Percentiles rank a stretch among this genome's conserved stretches.
These are phyloP conservation scores for Sporobolomyces phaffii DNA, from an alignment of 768 basidiomycete genomes.

Conservation along the genomic window DNA sequence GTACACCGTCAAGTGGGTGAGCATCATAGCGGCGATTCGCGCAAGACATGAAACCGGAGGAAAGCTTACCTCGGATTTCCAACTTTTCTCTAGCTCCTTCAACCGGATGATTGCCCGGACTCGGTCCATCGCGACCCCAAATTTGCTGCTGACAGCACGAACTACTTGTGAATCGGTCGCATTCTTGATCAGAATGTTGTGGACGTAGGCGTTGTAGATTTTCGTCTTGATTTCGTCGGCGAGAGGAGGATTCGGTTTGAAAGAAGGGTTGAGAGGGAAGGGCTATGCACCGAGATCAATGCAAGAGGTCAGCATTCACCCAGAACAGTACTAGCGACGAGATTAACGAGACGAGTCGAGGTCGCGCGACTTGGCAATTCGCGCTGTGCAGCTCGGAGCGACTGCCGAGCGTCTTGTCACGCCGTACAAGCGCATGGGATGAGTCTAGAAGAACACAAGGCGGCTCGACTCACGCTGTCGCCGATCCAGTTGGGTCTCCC, in stretches of 20 bases:
- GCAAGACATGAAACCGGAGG: constrained; percentile 2
- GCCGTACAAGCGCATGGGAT: too few species aligned
- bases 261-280: constrained; percentile 77
- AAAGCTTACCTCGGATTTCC: constrained; percentile 52
- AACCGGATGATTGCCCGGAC: constrained; percentile 75
- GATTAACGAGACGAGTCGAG: too few species aligned
- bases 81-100: constrained; percentile 67
- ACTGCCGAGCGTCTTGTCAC: background rate
- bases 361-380: background rate
- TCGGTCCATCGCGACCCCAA: constrained; percentile 67
- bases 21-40: constrained; percentile 56
- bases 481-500: constrained; percentile 39
- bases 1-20: too few species aligned
- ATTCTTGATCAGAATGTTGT: constrained; percentile 50
- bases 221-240: constrained; percentile 57
- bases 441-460: too few species aligned
- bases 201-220: constrained; percentile 61
- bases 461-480: constrained; percentile 35
- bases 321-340: too few species aligned
- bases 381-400: too few species aligned
- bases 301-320: too few species aligned
- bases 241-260: constrained; percentile 70
- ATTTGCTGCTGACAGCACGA: constrained; percentile 45
- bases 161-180: constrained; percentile 31
- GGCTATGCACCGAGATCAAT: constrained; percentile 53